These are phyloP conservation scores for Cryphonectria naterciae DNA, from an alignment of 2,329 filamentous ascomycete genomes.

Conservation along the genomic window DNA sequence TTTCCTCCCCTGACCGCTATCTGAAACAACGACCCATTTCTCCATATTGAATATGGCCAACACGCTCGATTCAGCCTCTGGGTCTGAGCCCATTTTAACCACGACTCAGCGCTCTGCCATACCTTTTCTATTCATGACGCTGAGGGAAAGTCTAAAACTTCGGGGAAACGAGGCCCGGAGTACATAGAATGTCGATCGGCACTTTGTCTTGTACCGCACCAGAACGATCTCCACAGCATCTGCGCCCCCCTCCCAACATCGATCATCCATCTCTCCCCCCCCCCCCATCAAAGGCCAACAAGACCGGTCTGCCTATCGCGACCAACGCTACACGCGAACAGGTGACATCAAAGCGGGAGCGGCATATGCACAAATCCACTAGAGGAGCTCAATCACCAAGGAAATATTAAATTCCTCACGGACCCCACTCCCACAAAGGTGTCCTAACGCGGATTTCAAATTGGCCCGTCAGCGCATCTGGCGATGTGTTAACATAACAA, in stretches of 20 bases:
- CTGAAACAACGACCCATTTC: conserved; percentile 23
- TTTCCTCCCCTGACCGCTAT: conserved; percentile 20
- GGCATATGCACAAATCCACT: conserved; percentile 6
- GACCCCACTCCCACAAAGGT: conserved; percentile 2
- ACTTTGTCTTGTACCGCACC: not conserved
- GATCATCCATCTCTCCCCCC: not conserved
- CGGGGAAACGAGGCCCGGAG: not conserved
- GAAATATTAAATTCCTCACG: not conserved
- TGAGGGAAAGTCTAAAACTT: not conserved
- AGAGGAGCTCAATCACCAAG: not conserved
- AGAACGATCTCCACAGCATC: not conserved
- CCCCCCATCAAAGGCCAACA: not conserved
- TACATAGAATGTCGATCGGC: not conserved
- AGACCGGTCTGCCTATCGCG: conserved; percentile 3
- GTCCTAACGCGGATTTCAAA: not conserved
- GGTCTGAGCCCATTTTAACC: conserved; percentile 6
- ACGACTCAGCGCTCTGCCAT: conserved; percentile 1
- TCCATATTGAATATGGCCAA: conserved; percentile 2
- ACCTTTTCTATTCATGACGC: not conserved
- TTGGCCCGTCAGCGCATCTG: not conserved
- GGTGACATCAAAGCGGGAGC: conserved; percentile 1
- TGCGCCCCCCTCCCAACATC: not conserved
- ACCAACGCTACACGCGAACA: not conserved
- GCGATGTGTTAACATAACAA: conserved; percentile 6
- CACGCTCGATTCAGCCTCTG: not conserved